Evolutionary conservation across 352 stramenopile genomes (phyloP), one percentile per base, ranked within the genome.

Genomic region (Plasmopara viticola): DNA sequence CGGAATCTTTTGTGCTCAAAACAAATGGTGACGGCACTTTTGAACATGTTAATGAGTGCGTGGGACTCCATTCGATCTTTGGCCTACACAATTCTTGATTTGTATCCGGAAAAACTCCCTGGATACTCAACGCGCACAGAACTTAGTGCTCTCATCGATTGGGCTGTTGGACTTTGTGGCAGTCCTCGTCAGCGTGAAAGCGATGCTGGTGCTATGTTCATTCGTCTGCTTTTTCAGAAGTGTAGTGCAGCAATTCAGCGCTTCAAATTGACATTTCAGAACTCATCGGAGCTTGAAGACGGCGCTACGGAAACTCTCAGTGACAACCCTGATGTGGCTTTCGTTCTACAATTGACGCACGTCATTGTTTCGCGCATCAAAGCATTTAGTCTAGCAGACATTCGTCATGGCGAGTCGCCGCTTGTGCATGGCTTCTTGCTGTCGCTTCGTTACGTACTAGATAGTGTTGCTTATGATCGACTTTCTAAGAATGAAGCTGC

Each of bases 171-270:
- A 43, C 67, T 93, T 13, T 87, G 77, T 33, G 66, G 73, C 25
- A 90, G 82, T 41, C 76, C 82, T 33, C 75, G 79, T 12, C 82
- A 93, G 52, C 76, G 84, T 45, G 86, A 94, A 57, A 94, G 78
- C 37, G 84, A 95, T 43, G 78, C 83, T 18, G 85, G 85, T n/a
- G 87, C 84, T 0, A 72, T 93, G 35, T 88, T 95, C 44, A 85
- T 96, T 54, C 76, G 73, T 2, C 53, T 95, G 25, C 42, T 96
- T 20, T 90, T 90, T 51, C 57, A 68, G 44, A 72, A 79, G 33
- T 76, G 68, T 20, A 87, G 82, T 43, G 48, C 38, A 17, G 60
- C 69, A 2, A 79, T 88, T 30, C 64, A 69, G 37, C 62, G 65
- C 25, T 69, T 72, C 9, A 62, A 47, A 1, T 63, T 84, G 25